A percentile compares a stretch with the other conserved stretches of the same genome.
These are phyloP conservation scores for Nakaseomyces delphensis DNA, from an alignment of 1,139 yeast genomes.

Conservation along the genomic window DNA sequence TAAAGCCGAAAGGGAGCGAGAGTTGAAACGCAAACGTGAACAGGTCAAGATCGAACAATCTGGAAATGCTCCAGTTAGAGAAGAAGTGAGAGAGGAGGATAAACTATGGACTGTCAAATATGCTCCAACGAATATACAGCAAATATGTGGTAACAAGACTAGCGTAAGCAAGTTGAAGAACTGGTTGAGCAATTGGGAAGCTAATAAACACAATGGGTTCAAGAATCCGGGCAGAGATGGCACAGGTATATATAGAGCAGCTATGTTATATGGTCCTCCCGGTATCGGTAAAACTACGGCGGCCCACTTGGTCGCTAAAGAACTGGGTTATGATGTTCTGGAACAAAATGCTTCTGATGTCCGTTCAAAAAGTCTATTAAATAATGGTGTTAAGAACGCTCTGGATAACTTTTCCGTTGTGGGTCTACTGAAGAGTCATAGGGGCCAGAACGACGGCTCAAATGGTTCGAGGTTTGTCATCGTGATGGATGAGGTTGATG, in stretches of 20 bases:
- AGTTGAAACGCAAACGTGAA: slow-evolving; percentile 9
- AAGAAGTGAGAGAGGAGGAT: slow-evolving; percentile 34
- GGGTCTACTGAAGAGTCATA: slow-evolving; percentile 54
- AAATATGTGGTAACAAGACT: slow-evolving; percentile 87
- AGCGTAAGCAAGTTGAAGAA: slow-evolving; percentile 52
- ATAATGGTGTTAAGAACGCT: slow-evolving; percentile 59
- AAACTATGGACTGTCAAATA: slow-evolving; percentile 88
- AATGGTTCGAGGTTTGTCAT: slow-evolving; percentile 56
- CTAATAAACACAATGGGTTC: slow-evolving; percentile 47
- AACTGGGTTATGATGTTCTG: slow-evolving; percentile 60
- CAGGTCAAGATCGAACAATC: slow-evolving; percentile 19
- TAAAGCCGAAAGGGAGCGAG: slow-evolving; percentile 32
- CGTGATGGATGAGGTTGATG: slow-evolving; percentile 98
- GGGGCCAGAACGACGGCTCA: slow-evolving; percentile 18
- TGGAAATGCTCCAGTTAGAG: slow-evolving; percentile 20
- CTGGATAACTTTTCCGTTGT: slow-evolving; percentile 75
- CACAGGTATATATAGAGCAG: slow-evolving; percentile 64
- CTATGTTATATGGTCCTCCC: slow-evolving; percentile 77
- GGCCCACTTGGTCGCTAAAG: slow-evolving; percentile 63
- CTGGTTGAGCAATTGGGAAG: slow-evolving; percentile 80
- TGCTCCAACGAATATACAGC: slow-evolving; percentile 69
- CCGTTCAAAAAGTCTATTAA: slow-evolving; percentile 69
- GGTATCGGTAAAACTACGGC: slow-evolving; percentile 80
- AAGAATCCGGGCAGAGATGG: slow-evolving; percentile 52
- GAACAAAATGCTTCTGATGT: slow-evolving; percentile 86